A percentile compares a stretch with the other conserved stretches of the same genome.
These are phyloP conservation scores for Leucocoprinus sp. DNA, from an alignment of 768 basidiomycete genomes.

Conservation along the genomic window DNA sequence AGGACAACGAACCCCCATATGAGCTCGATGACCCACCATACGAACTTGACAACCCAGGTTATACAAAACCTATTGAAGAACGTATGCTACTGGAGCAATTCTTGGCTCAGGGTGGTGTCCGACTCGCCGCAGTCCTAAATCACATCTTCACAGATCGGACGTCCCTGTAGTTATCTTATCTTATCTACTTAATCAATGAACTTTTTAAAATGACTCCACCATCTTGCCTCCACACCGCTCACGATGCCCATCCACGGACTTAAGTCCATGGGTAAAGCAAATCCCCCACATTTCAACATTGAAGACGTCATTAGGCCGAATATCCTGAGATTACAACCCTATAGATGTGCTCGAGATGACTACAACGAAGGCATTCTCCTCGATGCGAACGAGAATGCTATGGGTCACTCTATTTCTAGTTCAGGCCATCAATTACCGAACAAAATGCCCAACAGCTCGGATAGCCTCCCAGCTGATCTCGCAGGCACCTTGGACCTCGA, in stretches of 20 bases:
- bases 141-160: constrained; percentile 42
- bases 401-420: constrained; percentile 69
- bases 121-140: constrained; percentile 80
- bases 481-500: constrained; percentile 36
- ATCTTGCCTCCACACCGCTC: background rate
- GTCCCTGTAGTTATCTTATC: constrained; percentile 13
- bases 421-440: background rate
- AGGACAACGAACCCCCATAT: too few species aligned
- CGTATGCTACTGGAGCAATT: constrained; percentile 73
- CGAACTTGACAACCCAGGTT: constrained; percentile 68
- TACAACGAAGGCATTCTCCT: constrained; percentile 87
- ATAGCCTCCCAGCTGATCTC: constrained; percentile 24
- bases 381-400: constrained; percentile 96
- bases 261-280: constrained; percentile 20
- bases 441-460: constrained; percentile 4
- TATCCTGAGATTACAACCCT: constrained; percentile 85
- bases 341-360: constrained; percentile 95
- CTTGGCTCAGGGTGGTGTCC: constrained; percentile 73
- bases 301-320: constrained; percentile 86
- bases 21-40: constrained; percentile 26
- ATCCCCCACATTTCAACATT: constrained; percentile 80
- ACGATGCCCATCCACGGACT: constrained; percentile 63
- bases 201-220: constrained; percentile 7
- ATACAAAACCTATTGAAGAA: constrained; percentile 59
- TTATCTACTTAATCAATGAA: constrained; percentile 8